Evolutionary conservation across 768 basidiomycete species (phyloP).

Genomic region (Rhodotorula diobovata): DNA sequence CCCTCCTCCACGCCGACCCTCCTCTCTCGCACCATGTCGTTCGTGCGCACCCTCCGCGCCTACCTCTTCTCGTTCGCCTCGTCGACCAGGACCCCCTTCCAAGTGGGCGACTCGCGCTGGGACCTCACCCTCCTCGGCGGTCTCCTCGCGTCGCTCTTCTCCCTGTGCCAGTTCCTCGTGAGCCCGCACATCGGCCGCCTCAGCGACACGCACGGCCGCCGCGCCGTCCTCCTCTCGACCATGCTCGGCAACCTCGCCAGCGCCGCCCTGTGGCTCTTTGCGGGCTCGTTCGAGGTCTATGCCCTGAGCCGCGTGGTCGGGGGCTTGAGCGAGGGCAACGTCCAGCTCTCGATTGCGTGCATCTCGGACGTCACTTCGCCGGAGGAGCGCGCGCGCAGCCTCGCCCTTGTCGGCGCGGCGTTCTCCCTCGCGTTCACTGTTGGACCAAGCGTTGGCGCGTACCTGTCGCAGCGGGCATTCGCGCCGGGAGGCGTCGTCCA

Average conservation of each 20-base stretch:
- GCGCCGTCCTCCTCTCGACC: conserved; percentile 69
- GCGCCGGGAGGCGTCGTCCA: conserved; percentile 1
- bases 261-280: conserved; percentile 58
- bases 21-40: conserved; percentile 65
- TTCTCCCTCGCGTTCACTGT: conserved; percentile 86
- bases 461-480: conserved; percentile 69
- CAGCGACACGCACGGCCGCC: conserved; percentile 86
- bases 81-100: conserved; percentile 45
- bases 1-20: conserved; percentile 51
- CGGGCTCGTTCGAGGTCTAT: conserved; percentile 10
- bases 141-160: conserved; percentile 88
- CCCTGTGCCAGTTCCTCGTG: conserved; percentile 78
- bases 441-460: conserved; percentile 90
- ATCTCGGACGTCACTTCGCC: conserved; percentile 84
- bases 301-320: conserved; percentile 77
- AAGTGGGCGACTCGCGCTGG: conserved; percentile 52
- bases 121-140: conserved; percentile 93
- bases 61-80: conserved; percentile 59
- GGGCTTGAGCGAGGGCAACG: conserved; percentile 93
- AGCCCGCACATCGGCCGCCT: conserved; percentile 75
- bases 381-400: conserved; percentile 67
- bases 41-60: conserved; percentile 63
- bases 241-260: conserved; percentile 93
- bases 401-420: conserved; percentile 90
- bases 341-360: conserved; percentile 90